Percentiles rank a stretch among this genome's conserved stretches.
phyloP scores from a whole-genome alignment of 78 protist species.

The Dictyostelium capitatum region DNA sequence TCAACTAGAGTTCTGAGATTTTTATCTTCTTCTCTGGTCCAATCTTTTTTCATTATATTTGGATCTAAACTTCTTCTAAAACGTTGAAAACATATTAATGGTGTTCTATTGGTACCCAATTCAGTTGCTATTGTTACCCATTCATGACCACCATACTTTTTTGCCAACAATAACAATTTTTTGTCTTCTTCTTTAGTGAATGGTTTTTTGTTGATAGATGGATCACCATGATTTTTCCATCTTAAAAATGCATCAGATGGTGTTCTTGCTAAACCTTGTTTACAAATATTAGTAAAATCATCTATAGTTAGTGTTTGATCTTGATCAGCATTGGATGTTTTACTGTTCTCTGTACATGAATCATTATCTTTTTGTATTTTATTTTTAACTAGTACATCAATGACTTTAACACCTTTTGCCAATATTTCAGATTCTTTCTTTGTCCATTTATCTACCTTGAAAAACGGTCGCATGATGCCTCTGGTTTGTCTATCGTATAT shows the following conservation, averaged over 20 bases:
- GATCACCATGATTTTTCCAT: constrained; percentile 69
- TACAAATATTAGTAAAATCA: constrained; percentile 5
- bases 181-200: constrained; percentile 81
- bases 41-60: constrained; percentile 44
- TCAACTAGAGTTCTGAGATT: neutral
- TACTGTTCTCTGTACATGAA: neutral
- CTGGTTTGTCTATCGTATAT: neutral
- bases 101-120: constrained; percentile 20
- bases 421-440: constrained; percentile 18
- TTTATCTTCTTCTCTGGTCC: constrained; percentile 79
- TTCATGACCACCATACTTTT: constrained; percentile 50
- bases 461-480: constrained; percentile 40
- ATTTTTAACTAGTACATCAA: neutral
- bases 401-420: constrained; percentile 51
- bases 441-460: constrained; percentile 58
- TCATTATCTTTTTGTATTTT: neutral
- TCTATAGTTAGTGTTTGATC: neutral
- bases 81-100: constrained; percentile 43
- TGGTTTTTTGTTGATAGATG: constrained; percentile 55
- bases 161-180: constrained; percentile 28
- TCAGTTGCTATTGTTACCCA: constrained; percentile 50
- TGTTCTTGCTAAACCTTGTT: constrained; percentile 18
- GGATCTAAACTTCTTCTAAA: constrained; percentile 65
- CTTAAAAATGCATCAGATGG: constrained; percentile 56
- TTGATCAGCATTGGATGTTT: constrained; percentile 4